Evolutionary conservation across 129 eudicot genomes (phyloP), one percentile per base, ranked within the genome.

Genomic region (Flaveria linearis): DNA sequence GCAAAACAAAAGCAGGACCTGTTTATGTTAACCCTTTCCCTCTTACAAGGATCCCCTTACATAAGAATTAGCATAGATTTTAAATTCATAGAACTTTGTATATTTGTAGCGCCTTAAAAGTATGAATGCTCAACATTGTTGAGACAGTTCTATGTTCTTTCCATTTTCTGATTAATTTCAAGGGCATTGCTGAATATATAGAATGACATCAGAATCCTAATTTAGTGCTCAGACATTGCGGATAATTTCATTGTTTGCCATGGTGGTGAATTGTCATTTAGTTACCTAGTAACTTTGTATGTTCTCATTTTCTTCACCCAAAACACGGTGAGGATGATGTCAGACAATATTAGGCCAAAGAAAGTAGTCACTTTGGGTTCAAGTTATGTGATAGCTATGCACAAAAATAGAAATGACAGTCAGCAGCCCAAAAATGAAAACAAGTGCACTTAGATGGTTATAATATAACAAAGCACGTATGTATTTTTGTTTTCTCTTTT

Each of bases 241-340:
- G 41, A 25, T 25, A 41, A 12, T 28, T 25, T 62, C 42, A 13
- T 62, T 26, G 3, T 62, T 62, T 41, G 28, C 68, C 68, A 62
- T 62, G 68, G 18, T 62, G 18, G 68, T 62, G 68, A 57, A 57
- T 20, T 56, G 63, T 56, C 63, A 18, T 56, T 56, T 57, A 26
- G 20, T 62, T 25, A 28, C 43, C 43, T 62, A 25, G 42, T 17
- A 62, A 62, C 10, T 62, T 25, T 62, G 18, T 13, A 25, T 11
- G 68, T 33, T 63, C 41, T 63, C 46, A 30, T 5, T 63, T 63
- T 63, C 69, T 30, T 28, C 69, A 63, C 69, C 20, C 18, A 63
- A 63, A 33, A 63, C 69, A 63, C 47, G 16, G 33, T 26, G 18
- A 69, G 45, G 26, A 14, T 71, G 63, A 14, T 28, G 17, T 56